These are phyloP conservation scores for Teunomyces lycoperdinae DNA, from an alignment of 805 yeast genomes.

Conservation along the genomic window DNA sequence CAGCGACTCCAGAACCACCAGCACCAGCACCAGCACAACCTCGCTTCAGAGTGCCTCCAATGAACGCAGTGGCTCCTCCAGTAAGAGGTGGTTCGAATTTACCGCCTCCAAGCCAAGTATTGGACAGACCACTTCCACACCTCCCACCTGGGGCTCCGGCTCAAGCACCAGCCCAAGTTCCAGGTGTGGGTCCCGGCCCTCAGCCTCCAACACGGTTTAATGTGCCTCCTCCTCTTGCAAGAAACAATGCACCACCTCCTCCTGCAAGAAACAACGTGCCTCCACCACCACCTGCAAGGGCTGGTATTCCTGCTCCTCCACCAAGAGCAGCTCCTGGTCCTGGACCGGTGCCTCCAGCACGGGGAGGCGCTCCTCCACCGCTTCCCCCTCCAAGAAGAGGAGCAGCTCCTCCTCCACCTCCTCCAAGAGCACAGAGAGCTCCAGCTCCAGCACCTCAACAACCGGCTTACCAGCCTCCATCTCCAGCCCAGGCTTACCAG, in stretches of 20 bases:
- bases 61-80: slow-evolving; percentile 28
- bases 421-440: slow-evolving; percentile 15
- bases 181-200: slow-evolving; percentile 13
- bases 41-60: slow-evolving; percentile 37
- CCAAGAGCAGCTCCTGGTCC: slow-evolving; percentile 17
- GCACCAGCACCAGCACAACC: slow-evolving; percentile 16
- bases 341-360: slow-evolving; percentile 15
- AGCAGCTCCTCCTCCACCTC: slow-evolving; percentile 14
- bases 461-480: slow-evolving; percentile 3
- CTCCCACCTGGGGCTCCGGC: slow-evolving; percentile 6
- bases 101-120: slow-evolving; percentile 19
- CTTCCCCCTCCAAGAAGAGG: slow-evolving; percentile 26
- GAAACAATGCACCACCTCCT: slow-evolving; percentile 9
- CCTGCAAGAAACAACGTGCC: slow-evolving; percentile 5
- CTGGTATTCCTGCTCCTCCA: slow-evolving; percentile 32
- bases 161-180: not conserved
- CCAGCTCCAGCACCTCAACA: slow-evolving; percentile 13
- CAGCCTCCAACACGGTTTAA: slow-evolving; percentile 5
- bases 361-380: slow-evolving; percentile 24
- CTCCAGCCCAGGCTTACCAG: no score
- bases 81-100: slow-evolving; percentile 18
- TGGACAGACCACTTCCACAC: slow-evolving; percentile 16
- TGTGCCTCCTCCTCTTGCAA: slow-evolving; percentile 12
- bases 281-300: slow-evolving; percentile 19
- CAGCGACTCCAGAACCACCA: slow-evolving; percentile 9